Conservation (phyloP, 129 eudicot genomes). For the Rutidosis leptorrhynchoides region DNA sequence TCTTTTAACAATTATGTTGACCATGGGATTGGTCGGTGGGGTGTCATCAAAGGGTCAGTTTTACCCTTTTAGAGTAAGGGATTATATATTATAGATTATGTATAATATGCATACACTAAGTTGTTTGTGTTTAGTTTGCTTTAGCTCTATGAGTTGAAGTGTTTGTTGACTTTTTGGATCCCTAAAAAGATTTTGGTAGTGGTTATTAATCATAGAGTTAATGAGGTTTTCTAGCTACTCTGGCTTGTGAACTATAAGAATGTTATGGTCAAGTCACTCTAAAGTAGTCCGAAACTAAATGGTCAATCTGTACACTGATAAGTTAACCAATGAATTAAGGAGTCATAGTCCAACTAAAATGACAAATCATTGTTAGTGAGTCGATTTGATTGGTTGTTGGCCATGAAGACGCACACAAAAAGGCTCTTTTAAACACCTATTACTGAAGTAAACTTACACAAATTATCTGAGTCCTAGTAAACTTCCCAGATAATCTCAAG, state of each 20-base stretch:
- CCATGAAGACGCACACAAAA: not conserved
- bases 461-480: not conserved
- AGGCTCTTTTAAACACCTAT: not conserved
- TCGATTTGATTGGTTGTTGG: not conserved
- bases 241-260: not conserved
- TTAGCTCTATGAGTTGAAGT: slow-evolving; percentile 6
- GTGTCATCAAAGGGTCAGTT: too few relatives aligned
- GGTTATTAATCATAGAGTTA: not conserved
- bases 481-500: not conserved
- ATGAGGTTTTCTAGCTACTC: not conserved
- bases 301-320: not conserved
- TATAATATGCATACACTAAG: too few relatives aligned
- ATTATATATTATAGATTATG: too few relatives aligned
- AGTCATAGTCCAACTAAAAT: not conserved
- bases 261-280: not conserved
- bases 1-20: too few relatives aligned
- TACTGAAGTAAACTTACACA: not conserved
- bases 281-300: not conserved
- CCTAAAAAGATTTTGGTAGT: not conserved
- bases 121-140: slow-evolving; percentile 18
- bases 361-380: not conserved
- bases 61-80: too few relatives aligned
- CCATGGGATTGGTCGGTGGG: too few relatives aligned
- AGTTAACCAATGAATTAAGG: not conserved
- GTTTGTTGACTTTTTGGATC: slow-evolving; percentile 1